Evolutionary conservation across 2,329 filamentous ascomycete genomes (phyloP), one percentile per base, ranked within the genome.

Genomic region (Fusarium illudens): DNA sequence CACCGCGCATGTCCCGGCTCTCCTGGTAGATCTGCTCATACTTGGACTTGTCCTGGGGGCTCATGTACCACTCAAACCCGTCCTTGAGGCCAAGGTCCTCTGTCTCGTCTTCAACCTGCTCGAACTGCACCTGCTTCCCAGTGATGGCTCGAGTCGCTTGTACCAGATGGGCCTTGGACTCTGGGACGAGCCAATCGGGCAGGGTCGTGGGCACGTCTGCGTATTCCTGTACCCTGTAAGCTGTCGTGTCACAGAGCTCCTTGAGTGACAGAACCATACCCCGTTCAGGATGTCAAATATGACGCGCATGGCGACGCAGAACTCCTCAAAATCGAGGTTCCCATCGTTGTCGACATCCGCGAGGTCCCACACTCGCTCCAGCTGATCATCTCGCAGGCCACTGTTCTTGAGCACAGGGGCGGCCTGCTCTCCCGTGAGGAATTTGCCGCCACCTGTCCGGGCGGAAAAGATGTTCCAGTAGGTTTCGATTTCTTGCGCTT

Each of bases 31-130:
- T 99, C 73, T 95, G 93, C 80, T 97, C 94, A 82, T 99, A 99
- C 80, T 97, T 98, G 68, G 88, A 78, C 81, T 96, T 96, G 81
- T 99, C 94, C 29, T 84, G 81, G 1, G 96, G 96, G 63, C 89
- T 94, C 93, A 99, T 99, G 83, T 99, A 99, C 96, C 96, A 99
- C 79, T 99, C 96, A 79, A 99, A 99, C 12, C 95, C 95, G 79
- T 97, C 94, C 78, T 97, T 97, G 66, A 99, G 84, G 1, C 94
- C 94, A 1, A 89, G 88, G 4, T 90, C 89, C 72, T 97, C 94
- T 68, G 90, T 88, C 63, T 97, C 92, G 72, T 94, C 92, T 57
- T 94, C 91, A 62, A 97, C 89, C 65, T 89, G 87, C 79, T 97
- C 94, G 78, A 98, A 97, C 72, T 92, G 89, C 54, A 92, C 87